Evolutionary conservation across 2,329 filamentous ascomycete species (phyloP).

Genomic region (Beauveria caledonica): DNA sequence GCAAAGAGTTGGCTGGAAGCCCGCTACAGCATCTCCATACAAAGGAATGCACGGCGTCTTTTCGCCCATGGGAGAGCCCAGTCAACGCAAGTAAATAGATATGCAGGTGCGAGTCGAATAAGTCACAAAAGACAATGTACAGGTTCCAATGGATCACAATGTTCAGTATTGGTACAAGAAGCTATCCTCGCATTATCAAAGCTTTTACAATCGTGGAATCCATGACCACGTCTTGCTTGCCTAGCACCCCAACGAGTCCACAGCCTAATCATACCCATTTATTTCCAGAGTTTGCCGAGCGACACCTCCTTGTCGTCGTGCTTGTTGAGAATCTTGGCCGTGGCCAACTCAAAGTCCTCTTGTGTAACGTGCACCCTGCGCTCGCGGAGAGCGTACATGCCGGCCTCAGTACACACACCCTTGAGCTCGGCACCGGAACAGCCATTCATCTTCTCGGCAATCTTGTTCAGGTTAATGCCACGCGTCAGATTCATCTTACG

Average conservation of each 20-base stretch:
- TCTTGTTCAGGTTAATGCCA: conserved; percentile 96
- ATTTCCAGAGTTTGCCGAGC: conserved; percentile 70
- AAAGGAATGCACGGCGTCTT: conserved; percentile 55
- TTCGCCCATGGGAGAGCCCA: conserved; percentile 18
- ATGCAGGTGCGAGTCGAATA: background rate
- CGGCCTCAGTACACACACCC: conserved; percentile 96
- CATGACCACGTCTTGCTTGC: background rate
- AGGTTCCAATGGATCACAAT: conserved; percentile 8
- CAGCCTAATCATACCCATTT: conserved; percentile 16
- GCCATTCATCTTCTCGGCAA: conserved; percentile 99
- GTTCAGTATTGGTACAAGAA: conserved; percentile 11
- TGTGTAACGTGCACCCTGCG: conserved; percentile 96
- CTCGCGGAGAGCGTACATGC: conserved; percentile 96
- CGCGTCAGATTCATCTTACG: conserved; percentile 97
- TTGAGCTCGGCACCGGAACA: conserved; percentile 97
- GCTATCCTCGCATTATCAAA: conserved; percentile 11
- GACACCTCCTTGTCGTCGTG: conserved; percentile 97
- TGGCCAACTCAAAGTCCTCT: conserved; percentile 97
- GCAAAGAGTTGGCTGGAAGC: conserved; percentile 49
- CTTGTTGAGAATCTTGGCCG: conserved; percentile 99
- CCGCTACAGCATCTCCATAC: conserved; percentile 53
- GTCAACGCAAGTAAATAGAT: background rate
- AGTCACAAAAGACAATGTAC: background rate
- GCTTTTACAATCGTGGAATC: background rate
- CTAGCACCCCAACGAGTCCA: background rate